phyloP scores from a whole-genome alignment of 78 protist genomes.

The Guillardia theta region DNA sequence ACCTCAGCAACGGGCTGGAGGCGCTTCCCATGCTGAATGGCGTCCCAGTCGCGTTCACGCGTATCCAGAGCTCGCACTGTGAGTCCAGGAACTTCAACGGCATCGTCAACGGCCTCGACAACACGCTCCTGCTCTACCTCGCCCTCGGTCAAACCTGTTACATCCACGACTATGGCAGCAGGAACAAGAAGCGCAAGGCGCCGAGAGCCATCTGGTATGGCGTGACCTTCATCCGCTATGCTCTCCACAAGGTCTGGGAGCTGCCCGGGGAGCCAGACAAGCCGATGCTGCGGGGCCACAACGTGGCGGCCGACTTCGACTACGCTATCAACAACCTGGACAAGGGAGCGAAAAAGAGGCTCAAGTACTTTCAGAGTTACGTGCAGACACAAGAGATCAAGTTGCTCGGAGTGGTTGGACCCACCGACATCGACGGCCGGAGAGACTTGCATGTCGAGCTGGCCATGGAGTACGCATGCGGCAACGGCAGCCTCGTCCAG shows the following conservation, averaged over 20 bases:
- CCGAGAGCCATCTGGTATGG: conserved; percentile 6
- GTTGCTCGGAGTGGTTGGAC: not conserved
- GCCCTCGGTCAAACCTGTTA: not conserved
- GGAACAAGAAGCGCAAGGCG: not conserved
- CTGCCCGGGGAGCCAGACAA: not conserved
- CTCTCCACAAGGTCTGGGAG: conserved; percentile 1
- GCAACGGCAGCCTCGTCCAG: not conserved
- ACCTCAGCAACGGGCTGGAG: not conserved
- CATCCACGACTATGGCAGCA: not conserved
- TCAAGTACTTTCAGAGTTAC: not conserved
- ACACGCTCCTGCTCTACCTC: not conserved
- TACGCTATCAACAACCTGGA: not conserved
- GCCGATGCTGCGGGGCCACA: not conserved
- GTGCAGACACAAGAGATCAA: not conserved
- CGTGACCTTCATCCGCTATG: not conserved
- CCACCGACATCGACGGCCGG: not conserved
- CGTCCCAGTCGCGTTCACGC: not conserved
- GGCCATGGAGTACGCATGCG: not conserved
- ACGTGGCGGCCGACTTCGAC: not conserved
- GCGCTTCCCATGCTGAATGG: not conserved
- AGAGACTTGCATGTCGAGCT: not conserved
- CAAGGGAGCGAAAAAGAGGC: not conserved
- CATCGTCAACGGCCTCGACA: not conserved
- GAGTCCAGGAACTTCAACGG: not conserved
- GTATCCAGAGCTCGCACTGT: conserved; percentile 28